These are phyloP conservation scores for Aureobasidium sp. DNA, from an alignment of 2,329 filamentous ascomycete species.

Conservation along the genomic window DNA sequence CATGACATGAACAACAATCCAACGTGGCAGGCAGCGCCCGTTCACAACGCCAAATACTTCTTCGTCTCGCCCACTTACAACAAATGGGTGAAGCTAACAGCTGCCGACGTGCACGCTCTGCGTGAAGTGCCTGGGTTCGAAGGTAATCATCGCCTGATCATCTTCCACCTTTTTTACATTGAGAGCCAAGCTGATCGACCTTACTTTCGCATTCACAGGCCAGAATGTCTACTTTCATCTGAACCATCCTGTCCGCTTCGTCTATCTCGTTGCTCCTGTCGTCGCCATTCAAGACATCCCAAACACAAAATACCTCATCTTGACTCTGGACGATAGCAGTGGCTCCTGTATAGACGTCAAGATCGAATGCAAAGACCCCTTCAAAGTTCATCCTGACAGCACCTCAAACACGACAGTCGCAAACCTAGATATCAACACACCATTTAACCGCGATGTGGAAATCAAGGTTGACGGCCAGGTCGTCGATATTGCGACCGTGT, in stretches of 20 bases:
- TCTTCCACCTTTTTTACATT: neutral
- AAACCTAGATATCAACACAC: constrained; percentile 33
- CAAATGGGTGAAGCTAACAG: constrained; percentile 56
- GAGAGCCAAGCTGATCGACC: neutral
- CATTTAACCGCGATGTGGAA: constrained; percentile 36
- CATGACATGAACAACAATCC: constrained; percentile 1
- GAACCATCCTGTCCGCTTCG: constrained; percentile 46
- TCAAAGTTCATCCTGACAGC: constrained; percentile 21
- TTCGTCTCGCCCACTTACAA: constrained; percentile 54
- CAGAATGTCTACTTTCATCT: constrained; percentile 51
- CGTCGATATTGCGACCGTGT: constrained; percentile 42
- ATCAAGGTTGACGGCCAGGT: constrained; percentile 32
- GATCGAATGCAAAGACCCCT: constrained; percentile 34
- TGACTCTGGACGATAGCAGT: constrained; percentile 56
- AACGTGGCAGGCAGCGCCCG: neutral
- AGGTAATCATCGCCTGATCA: constrained; percentile 32
- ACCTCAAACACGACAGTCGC: constrained; percentile 32
- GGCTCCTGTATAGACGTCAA: constrained; percentile 52
- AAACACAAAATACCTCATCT: constrained; percentile 35
- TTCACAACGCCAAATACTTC: constrained; percentile 57
- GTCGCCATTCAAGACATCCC: constrained; percentile 38
- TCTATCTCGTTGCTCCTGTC: constrained; percentile 40
- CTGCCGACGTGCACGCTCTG: constrained; percentile 49
- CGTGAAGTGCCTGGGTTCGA: constrained; percentile 43
- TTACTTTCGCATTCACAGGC: constrained; percentile 29